phyloP scores from a whole-genome alignment of 1,139 yeast genomes.

The Zygosaccharomyces pseudobailii region DNA sequence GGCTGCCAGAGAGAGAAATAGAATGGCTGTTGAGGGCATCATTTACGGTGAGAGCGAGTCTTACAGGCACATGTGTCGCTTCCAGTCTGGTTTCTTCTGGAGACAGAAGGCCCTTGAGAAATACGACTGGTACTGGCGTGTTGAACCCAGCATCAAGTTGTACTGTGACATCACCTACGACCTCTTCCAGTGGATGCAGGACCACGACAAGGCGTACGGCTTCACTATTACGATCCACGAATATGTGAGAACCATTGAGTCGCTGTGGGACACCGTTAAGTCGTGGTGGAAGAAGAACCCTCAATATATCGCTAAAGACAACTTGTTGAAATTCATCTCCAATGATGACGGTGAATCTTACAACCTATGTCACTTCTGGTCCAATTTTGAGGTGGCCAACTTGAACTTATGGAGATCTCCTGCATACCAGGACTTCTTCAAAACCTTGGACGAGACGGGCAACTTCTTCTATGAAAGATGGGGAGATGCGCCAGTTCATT shows the following conservation, averaged over 20 bases:
- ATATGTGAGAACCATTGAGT: slow-evolving; percentile 68
- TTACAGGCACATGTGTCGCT: slow-evolving; percentile 89
- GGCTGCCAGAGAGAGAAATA: slow-evolving; percentile 49
- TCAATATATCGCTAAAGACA: slow-evolving; percentile 57
- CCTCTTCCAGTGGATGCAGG: slow-evolving; percentile 77
- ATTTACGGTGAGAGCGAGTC: slow-evolving; percentile 62
- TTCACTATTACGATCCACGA: slow-evolving; percentile 84
- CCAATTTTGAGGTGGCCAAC: slow-evolving; percentile 76
- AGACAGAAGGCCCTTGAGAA: slow-evolving; percentile 67
- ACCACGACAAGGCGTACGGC: slow-evolving; percentile 65
- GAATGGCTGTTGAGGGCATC: slow-evolving; percentile 45
- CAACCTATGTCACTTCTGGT: slow-evolving; percentile 85
- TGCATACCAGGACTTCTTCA: slow-evolving; percentile 65
- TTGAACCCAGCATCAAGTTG: slow-evolving; percentile 76
- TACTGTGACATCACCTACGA: slow-evolving; percentile 80
- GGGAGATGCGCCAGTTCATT: slow-evolving; percentile 93
- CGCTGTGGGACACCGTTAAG: slow-evolving; percentile 77
- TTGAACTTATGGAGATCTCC: slow-evolving; percentile 71
- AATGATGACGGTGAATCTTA: slow-evolving; percentile 62
- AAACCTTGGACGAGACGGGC: slow-evolving; percentile 68
- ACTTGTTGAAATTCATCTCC: slow-evolving; percentile 66
- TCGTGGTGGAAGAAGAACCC: slow-evolving; percentile 61
- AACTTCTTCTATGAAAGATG: slow-evolving; percentile 89
- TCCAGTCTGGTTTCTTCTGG: slow-evolving; percentile 86
- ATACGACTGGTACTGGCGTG: slow-evolving; percentile 92